phyloP scores from a whole-genome alignment of 768 basidiomycete genomes.

The Ramaria sp. region DNA sequence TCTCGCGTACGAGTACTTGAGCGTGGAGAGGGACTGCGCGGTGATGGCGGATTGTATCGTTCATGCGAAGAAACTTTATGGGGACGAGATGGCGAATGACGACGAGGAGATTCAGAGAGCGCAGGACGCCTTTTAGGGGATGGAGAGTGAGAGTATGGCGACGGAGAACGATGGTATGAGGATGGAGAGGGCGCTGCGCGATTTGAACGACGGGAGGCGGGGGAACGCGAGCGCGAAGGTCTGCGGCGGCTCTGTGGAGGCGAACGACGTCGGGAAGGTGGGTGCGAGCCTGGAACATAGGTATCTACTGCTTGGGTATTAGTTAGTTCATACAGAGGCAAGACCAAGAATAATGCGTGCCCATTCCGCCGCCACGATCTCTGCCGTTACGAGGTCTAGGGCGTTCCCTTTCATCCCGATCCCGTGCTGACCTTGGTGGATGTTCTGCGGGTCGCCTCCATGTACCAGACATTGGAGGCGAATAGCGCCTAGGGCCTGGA shows the following conservation, averaged over 20 bases:
- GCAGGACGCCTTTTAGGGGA: not conserved
- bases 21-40: not conserved
- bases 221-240: conserved; percentile 4
- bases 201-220: not conserved
- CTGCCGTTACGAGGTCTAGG: not conserved
- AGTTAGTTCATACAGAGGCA: not conserved
- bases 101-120: conserved; percentile 1
- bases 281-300: conserved; percentile 1
- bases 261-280: not conserved
- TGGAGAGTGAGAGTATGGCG: not conserved
- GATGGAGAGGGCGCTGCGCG: not conserved
- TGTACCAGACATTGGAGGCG: not conserved
- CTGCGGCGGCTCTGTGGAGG: not conserved
- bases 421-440: not conserved
- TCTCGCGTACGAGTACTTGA: not conserved
- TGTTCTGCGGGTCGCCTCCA: conserved; percentile 1
- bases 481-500: conserved; percentile 1
- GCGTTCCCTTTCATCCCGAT: conserved; percentile 1
- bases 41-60: not conserved
- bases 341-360: not conserved
- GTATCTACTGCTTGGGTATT: not conserved
- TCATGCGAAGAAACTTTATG: not conserved
- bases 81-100: not conserved
- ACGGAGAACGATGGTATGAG: not conserved
- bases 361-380: not conserved